A percentile compares a stretch with the other conserved stretches of the same genome.
These are phyloP conservation scores for Casuarina equisetifolia DNA, from an alignment of 306 rosid genomes.

Conservation along the genomic window DNA sequence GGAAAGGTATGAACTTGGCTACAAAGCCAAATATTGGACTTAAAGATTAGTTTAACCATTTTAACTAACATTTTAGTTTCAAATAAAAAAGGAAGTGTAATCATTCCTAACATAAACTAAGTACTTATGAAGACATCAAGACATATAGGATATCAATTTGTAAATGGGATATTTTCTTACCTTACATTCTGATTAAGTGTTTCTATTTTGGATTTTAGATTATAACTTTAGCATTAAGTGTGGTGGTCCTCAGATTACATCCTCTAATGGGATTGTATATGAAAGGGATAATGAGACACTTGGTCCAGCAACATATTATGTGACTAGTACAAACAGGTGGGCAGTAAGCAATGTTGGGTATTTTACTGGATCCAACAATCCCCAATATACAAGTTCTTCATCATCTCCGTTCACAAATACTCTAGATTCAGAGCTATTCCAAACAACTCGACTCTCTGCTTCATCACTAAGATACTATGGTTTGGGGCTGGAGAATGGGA, in stretches of 20 bases:
- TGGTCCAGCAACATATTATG: conserved; percentile 72
- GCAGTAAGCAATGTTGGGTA: conserved; percentile 71
- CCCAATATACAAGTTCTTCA: conserved; percentile 27
- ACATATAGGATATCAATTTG: not conserved
- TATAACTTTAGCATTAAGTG: conserved; percentile 62
- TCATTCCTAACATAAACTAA: not conserved
- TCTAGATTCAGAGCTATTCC: conserved; percentile 53
- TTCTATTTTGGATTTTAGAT: conserved; percentile 41
- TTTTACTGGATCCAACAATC: conserved; percentile 31
- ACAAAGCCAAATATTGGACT: not conserved
- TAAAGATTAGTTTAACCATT: not conserved
- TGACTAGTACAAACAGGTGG: conserved; percentile 54
- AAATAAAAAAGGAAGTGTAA: not conserved
- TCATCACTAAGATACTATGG: conserved; percentile 87
- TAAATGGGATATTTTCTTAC: not conserved
- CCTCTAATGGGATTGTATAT: conserved; percentile 37
- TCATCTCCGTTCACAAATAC: conserved; percentile 45
- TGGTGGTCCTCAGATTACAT: conserved; percentile 52
- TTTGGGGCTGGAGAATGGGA: conserved; percentile 66
- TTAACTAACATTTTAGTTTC: not conserved
- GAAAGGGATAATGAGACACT: conserved; percentile 55
- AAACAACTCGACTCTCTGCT: conserved; percentile 67
- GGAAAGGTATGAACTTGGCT: no score
- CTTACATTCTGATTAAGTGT: not conserved
- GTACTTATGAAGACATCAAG: not conserved